Evolutionary conservation across 2,329 filamentous ascomycete species (phyloP), one percentile per base, ranked within the genome.

Genomic region (Elsinoe australis): DNA sequence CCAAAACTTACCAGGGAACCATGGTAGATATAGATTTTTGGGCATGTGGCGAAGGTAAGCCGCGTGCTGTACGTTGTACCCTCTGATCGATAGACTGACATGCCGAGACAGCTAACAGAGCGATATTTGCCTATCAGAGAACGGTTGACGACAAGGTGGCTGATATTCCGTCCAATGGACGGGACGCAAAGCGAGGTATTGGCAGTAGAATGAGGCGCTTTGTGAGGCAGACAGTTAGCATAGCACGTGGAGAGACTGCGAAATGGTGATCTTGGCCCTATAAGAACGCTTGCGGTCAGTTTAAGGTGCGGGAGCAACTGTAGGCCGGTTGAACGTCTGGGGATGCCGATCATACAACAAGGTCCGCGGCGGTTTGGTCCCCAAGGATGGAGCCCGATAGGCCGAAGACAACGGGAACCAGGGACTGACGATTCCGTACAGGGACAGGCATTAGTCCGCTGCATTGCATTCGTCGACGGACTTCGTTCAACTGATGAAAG

Each of bases 271-370:
- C 28, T 44, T 44, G 26, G 39, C 39, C 39, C 26, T 44, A 44
- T 44, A 44, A 21, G 39, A 44, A 44, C 39, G 39, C 39, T 44
- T 44, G 24, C 29, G 17, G 39, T 44, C 24, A 29, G 28, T 17
- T 15, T 44, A 44, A 44, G 39, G 39, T 44, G 26, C 39, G 39
- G 39, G 17, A n/a, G 15, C 8, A 9, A 44, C 29, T 26, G 18
- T n/a, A 9, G 32, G 17, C n/a, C 24, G 39, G 12, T 32, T 2
- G 26, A 32, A 44, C 39, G 39, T 29, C 39, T 21, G 8, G 24
- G 39, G 24, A 24, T 31, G 39, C 39, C 26, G 39, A 44, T 44
- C 39, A 41, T 3, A 15, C 28, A 32, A 44, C 6, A 12, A 10
- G 26, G 39, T 10, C 26, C 5, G 24, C 22, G 28, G 33, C 21